A percentile compares a stretch with the other conserved stretches of the same genome.
Evolutionary conservation across 2,329 filamentous ascomycete species (phyloP).

Genomic region (Colletotrichum cordylinicola): DNA sequence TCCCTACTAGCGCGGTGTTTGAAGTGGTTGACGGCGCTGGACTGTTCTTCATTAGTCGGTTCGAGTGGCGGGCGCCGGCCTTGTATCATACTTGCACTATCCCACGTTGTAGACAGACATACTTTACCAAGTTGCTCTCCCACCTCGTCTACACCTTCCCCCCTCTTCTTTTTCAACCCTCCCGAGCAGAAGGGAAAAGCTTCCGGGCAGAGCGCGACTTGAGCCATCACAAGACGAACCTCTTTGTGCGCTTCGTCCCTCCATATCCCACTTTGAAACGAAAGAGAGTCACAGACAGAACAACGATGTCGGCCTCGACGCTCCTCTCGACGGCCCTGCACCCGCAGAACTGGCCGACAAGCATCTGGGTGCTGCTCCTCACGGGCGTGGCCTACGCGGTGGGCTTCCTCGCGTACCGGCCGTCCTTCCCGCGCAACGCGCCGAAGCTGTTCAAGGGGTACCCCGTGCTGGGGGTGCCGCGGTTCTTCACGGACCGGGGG

Average conservation of each 20-base stretch:
- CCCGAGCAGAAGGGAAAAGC: neutral
- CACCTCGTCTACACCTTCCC: neutral
- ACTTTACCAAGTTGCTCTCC: neutral
- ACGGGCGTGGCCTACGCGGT: slow-evolving; percentile 15
- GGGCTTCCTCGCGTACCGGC: slow-evolving; percentile 20
- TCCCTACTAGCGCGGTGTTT: neutral
- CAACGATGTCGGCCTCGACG: neutral
- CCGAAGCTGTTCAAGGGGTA: slow-evolving; percentile 30
- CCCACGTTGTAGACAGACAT: neutral
- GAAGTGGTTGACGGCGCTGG: neutral
- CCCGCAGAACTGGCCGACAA: slow-evolving; percentile 24
- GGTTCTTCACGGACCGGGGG: slow-evolving; percentile 52
- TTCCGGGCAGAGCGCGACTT: neutral
- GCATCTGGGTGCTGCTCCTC: slow-evolving; percentile 23
- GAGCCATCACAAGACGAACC: neutral
- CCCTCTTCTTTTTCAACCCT: accelerated
- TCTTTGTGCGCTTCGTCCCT: neutral
- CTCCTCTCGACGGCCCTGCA: neutral
- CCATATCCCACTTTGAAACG: neutral
- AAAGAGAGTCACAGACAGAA: neutral
- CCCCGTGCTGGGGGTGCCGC: slow-evolving; percentile 48
- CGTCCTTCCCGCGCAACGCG: slow-evolving; percentile 27
- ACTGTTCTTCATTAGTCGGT: neutral
- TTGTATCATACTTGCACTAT: neutral
- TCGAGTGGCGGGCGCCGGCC: neutral